phyloP scores from a whole-genome alignment of 345 rosid genomes.

The Rhizophora apiculata region DNA sequence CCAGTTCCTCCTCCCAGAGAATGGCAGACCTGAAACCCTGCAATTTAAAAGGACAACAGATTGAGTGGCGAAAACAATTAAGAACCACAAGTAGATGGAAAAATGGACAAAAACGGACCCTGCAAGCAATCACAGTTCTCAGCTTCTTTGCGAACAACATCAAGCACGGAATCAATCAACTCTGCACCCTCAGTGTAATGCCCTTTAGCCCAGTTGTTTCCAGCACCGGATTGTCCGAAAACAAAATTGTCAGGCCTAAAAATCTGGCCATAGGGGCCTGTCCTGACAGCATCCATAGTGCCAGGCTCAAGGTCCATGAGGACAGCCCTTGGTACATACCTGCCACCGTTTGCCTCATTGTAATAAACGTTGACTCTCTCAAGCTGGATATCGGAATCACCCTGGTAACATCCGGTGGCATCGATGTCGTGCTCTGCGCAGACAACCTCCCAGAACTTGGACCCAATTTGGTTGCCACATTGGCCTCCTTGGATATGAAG shows the following conservation, averaged over 20 bases:
- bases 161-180: conserved; percentile 42
- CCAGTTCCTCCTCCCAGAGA: conserved; percentile 68
- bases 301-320: conserved; percentile 47
- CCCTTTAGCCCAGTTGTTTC: conserved; percentile 50
- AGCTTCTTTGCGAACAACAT: conserved; percentile 43
- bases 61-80: background rate
- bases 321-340: conserved; percentile 39
- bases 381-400: conserved; percentile 25
- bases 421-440: conserved; percentile 38
- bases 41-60: background rate
- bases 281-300: conserved; percentile 39
- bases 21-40: conserved; percentile 68
- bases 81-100: too few species aligned
- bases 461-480: conserved; percentile 39
- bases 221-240: conserved; percentile 48
- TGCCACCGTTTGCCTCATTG: conserved; percentile 41
- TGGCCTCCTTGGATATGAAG: conserved; percentile 44
- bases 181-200: conserved; percentile 43
- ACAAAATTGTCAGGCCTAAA: conserved; percentile 46
- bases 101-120: conserved; percentile 10
- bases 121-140: conserved; percentile 46
- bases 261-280: conserved; percentile 35
- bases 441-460: conserved; percentile 41
- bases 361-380: conserved; percentile 41
- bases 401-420: conserved; percentile 23